Conservation (phyloP, 176 grass and related monocot species). For the Hordeum marinum region DNA sequence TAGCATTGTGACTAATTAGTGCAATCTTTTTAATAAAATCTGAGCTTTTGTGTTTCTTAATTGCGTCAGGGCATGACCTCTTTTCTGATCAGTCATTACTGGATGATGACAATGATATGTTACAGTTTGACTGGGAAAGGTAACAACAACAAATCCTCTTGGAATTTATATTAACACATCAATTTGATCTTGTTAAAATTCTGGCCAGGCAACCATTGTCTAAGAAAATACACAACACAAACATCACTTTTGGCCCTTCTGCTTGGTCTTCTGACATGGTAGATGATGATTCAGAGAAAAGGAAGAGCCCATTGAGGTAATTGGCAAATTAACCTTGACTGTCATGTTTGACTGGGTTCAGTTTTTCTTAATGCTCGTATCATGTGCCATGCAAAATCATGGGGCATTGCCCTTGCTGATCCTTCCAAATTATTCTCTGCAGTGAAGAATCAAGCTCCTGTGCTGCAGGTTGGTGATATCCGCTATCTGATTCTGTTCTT, state of each 20-base stretch:
- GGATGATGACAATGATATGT: conserved; percentile 15
- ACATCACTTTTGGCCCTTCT: conserved; percentile 25
- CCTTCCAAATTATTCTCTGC: conserved; percentile 32
- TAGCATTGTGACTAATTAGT: conserved; percentile 13
- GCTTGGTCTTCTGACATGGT: conserved; percentile 30
- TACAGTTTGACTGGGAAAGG: conserved; percentile 44
- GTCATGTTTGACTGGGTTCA: conserved; percentile 8
- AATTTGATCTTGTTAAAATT: conserved; percentile 24
- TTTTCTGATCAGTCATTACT: conserved; percentile 30
- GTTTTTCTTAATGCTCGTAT: conserved; percentile 3
- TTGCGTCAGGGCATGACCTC: conserved; percentile 23
- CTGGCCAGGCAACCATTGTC: conserved; percentile 23
- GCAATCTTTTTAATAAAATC: neutral
- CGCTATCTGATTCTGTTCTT: neutral
- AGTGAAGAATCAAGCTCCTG: conserved; percentile 56
- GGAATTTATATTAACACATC: neutral
- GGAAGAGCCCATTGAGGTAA: conserved; percentile 47
- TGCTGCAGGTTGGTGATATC: conserved; percentile 40
- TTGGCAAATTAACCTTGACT: neutral
- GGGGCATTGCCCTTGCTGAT: conserved; percentile 4
- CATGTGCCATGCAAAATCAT: conserved; percentile 7
- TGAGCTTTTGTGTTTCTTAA: neutral
- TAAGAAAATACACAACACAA: conserved; percentile 33
- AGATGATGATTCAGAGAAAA: conserved; percentile 46
- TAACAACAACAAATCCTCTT: conserved; percentile 26